phyloP scores from a whole-genome alignment of 192 early-diverging fungal species.

The Umbelopsis sp. region DNA sequence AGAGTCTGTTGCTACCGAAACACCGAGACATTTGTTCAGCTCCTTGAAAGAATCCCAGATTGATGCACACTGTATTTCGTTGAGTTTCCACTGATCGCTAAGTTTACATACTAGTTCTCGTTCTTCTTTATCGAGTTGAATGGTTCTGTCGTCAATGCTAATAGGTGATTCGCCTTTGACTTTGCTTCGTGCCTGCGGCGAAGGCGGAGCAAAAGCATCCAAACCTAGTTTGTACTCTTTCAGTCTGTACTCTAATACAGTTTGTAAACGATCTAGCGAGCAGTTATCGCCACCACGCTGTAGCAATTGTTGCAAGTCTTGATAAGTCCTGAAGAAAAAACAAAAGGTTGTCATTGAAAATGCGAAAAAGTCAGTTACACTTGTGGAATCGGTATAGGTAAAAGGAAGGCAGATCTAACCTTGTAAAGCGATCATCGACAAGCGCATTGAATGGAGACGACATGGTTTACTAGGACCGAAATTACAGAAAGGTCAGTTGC shows the following conservation, averaged over 20 bases:
- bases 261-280: constrained; percentile 27
- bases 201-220: constrained; percentile 41
- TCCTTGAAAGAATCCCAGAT: constrained; percentile 29
- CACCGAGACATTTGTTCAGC: constrained; percentile 14
- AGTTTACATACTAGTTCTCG: constrained; percentile 43
- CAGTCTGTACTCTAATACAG: constrained; percentile 35
- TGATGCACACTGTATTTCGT: constrained; percentile 43
- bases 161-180: constrained; percentile 31
- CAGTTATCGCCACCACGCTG: constrained; percentile 28
- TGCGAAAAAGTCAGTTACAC: background rate
- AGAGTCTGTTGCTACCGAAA: background rate
- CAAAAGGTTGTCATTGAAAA: background rate
- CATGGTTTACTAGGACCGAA: constrained; percentile 2
- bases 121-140: constrained; percentile 39
- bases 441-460: background rate
- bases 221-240: constrained; percentile 38
- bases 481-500: background rate
- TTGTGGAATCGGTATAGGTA: background rate
- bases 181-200: constrained; percentile 33
- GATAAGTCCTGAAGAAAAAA: background rate
- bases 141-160: constrained; percentile 33
- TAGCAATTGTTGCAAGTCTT: constrained; percentile 9
- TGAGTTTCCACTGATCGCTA: constrained; percentile 41
- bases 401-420: background rate
- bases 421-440: constrained; percentile 8